Conservation (phyloP, 1,284 basidiomycete species). For the Heterobasidion occidentale region DNA sequence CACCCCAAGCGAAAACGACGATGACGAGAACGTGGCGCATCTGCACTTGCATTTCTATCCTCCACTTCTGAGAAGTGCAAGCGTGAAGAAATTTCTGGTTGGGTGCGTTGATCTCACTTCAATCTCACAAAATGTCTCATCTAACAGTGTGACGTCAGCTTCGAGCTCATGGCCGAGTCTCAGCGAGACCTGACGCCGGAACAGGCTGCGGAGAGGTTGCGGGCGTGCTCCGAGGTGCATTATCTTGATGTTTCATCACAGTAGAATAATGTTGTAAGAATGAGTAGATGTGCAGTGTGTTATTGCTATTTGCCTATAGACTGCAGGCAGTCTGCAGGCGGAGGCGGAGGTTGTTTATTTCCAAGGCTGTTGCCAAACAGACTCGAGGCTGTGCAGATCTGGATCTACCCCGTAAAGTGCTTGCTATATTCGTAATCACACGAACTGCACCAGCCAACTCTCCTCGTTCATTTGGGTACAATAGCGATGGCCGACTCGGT, state of each 20-base stretch:
- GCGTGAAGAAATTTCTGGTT: conserved; percentile 86
- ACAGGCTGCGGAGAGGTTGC: conserved; percentile 70
- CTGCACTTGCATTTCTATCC: conserved; percentile 89
- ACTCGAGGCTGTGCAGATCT: no score
- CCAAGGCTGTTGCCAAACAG: not conserved
- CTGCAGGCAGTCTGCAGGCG: no score
- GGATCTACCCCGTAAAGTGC: no score
- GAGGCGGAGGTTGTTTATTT: not conserved
- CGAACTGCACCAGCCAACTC: not conserved
- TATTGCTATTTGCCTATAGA: no score
- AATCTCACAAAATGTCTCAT: not conserved
- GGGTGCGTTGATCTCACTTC: conserved; percentile 45
- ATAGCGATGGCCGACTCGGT: not conserved
- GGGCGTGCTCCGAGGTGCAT: conserved; percentile 42
- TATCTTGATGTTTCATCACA: conserved; percentile 30
- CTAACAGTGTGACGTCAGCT: conserved; percentile 34
- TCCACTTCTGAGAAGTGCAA: conserved; percentile 78
- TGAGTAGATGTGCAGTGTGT: not conserved
- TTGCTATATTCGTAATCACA: no score
- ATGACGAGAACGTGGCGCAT: conserved; percentile 60
- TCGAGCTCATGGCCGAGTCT: conserved; percentile 87
- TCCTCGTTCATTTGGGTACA: not conserved
- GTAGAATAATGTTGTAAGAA: not conserved
- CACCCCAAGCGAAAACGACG: conserved; percentile 16
- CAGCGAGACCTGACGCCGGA: conserved; percentile 91